Evolutionary conservation across 495 filamentous ascomycete genomes (phyloP).

Genomic region (Talaromyces adpressus): DNA sequence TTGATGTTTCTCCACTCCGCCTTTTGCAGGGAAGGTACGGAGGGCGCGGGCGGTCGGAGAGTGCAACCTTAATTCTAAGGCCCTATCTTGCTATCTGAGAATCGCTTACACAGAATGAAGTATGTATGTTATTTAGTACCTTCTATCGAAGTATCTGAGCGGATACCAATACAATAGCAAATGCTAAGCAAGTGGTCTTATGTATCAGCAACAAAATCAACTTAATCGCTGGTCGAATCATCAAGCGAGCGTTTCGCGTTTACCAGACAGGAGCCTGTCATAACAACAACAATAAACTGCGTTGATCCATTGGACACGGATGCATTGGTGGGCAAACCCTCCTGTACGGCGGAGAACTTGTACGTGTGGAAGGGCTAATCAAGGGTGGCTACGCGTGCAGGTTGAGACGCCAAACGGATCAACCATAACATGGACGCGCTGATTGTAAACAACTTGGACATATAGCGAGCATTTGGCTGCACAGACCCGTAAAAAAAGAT

Average conservation of each 20-base stretch:
- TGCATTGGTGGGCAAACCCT: not conserved
- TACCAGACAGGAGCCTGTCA: not conserved
- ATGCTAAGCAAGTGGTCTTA: not conserved
- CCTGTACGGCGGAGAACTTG: not conserved
- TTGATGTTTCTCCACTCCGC: not conserved
- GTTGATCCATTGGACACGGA: not conserved
- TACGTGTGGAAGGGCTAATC: not conserved
- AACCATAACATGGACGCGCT: not conserved
- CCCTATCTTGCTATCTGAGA: too few species aligned
- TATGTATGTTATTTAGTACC: too few species aligned
- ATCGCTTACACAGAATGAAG: too few species aligned
- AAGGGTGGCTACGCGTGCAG: conserved; percentile 1
- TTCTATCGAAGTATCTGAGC: too few species aligned
- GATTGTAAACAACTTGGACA: not conserved
- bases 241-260: conserved; percentile 17
- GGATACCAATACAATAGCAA: not conserved
- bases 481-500: not conserved
- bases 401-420: not conserved
- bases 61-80: not conserved
- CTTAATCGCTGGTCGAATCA: conserved; percentile 16
- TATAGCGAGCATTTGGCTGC: too few species aligned
- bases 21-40: not conserved
- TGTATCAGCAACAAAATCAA: not conserved
- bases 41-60: not conserved
- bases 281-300: conserved; percentile 7